Evolutionary conservation across 352 stramenopile species (phyloP).

Genomic region (Phytophthora sp.): DNA sequence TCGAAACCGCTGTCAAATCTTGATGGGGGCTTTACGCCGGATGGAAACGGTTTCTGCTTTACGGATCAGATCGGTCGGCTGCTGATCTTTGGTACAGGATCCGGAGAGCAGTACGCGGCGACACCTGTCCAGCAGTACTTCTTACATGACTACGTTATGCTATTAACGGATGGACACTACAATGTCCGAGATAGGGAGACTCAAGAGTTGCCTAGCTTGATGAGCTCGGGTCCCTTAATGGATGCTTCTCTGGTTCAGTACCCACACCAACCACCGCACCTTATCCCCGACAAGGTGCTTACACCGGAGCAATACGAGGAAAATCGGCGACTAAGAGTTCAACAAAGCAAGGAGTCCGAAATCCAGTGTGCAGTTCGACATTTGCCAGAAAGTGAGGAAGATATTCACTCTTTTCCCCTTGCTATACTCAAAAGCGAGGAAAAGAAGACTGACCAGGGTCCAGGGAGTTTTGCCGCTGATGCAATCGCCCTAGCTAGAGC

Average conservation of each 20-base stretch:
- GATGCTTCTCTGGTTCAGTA: conserved; percentile 82
- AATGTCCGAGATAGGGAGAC: conserved; percentile 91
- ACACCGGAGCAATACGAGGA: conserved; percentile 60
- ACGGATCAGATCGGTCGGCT: conserved; percentile 85
- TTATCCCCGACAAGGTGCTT: conserved; percentile 41
- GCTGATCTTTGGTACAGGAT: conserved; percentile 81
- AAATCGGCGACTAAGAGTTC: conserved; percentile 64
- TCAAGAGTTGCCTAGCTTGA: conserved; percentile 85
- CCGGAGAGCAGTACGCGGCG: conserved; percentile 59
- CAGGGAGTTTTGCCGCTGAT: conserved; percentile 18
- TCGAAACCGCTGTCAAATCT: conserved; percentile 72
- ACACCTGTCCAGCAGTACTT: conserved; percentile 90
- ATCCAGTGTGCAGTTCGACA: conserved; percentile 65
- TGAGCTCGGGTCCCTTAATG: conserved; percentile 76
- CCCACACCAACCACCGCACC: conserved; percentile 73
- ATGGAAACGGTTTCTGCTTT: conserved; percentile 74
- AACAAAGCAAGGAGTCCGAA: conserved; percentile 76
- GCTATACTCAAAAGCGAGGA: conserved; percentile 39
- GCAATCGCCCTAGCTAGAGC: conserved; percentile 38
- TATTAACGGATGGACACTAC: conserved; percentile 88
- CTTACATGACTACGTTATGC: conserved; percentile 87
- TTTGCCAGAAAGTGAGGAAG: conserved; percentile 44
- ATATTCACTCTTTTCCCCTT: conserved; percentile 57
- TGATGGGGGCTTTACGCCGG: conserved; percentile 75
- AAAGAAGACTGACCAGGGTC: neutral